Evolutionary conservation across 176 grass and related monocot species (phyloP).

Genomic region (Calamus simplicifolius): DNA sequence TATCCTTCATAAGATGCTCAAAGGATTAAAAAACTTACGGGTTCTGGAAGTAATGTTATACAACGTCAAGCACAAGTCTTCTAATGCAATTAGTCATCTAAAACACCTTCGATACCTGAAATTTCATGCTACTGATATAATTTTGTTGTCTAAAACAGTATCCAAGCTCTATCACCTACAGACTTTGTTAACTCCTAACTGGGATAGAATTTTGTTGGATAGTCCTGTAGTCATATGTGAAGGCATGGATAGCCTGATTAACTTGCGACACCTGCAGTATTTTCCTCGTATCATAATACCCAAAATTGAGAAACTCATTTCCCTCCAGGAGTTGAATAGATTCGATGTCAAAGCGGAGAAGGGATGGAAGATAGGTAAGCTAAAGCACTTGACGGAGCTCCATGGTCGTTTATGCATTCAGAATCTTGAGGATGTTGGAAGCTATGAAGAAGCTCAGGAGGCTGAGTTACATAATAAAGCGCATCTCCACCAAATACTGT

Average conservation of each 20-base stretch:
- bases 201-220: too few relatives aligned
- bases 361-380: slow-evolving; percentile 27
- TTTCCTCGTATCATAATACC: slow-evolving; percentile 13
- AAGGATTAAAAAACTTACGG: slow-evolving; percentile 7
- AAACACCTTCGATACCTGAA: slow-evolving; percentile 17
- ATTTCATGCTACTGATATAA: not conserved
- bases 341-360: not conserved
- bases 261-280: slow-evolving; percentile 19
- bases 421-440: slow-evolving; percentile 34
- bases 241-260: slow-evolving; percentile 23
- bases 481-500: not conserved
- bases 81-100: slow-evolving; percentile 13
- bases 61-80: not conserved
- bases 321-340: slow-evolving; percentile 23
- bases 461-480: slow-evolving; percentile 23
- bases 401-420: slow-evolving; percentile 9
- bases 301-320: slow-evolving; percentile 22
- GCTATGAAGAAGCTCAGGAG: slow-evolving; percentile 10
- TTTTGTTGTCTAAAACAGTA: slow-evolving; percentile 1
- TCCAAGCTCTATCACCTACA: slow-evolving; percentile 25
- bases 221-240: too few relatives aligned
- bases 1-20: slow-evolving; percentile 4
- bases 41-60: not conserved
- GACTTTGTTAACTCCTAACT: not conserved
- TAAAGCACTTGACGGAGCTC: slow-evolving; percentile 31